Base-by-base conservation (phyloP, 371 early-diverging fungal species). In the Coemansia sp. region DNA sequence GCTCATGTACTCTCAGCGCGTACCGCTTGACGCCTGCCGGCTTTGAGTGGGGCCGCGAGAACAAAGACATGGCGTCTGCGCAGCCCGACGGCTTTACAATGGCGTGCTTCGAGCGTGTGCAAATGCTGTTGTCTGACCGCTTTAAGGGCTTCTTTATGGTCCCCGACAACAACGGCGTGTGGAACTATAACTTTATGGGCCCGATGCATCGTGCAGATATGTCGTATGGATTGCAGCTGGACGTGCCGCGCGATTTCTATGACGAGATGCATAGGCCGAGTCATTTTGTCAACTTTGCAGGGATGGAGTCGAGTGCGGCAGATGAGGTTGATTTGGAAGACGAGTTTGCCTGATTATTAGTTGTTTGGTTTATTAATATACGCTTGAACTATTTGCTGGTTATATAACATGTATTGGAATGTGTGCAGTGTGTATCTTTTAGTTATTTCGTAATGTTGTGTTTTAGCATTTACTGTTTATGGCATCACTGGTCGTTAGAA, bases 111-210 rank as follows among this genome's bases (percentile, higher is more conserved):
- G 96, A 98, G 81, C 92, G 91, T 83, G 95, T 95, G 26, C 98
- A 97, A 82, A 93, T 98, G 86, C 79, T 97, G 49, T 81, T 98
- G 59, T 90, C 94, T 17, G 97, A 97, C 79, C 85, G 92, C 53
- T 96, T 95, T 89, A 87, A 93, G 61, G 99, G 99, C 52, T 95
- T 89, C 88, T 99, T 97, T 66, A 93, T 98, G 96, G 98, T 97
- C 1, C 99, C 99, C 1, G 92, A 89, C 21, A 80, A 77, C 66
- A 68, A 68, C 39, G 93, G 93, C 48, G 79, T 92, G 39, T 99
- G 99, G 99, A 98, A 99, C 82, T 98, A 97, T 80, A 91, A 92
- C 81, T 94, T 95, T 74, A 94, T 94, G 94, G 97, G 96, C 23
- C 91, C 95, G 21, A 89, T 88, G 66, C 94, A 93, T 73, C 86